Conservation (phyloP, 768 basidiomycete genomes). For the Lentinula aciculospora region DNA sequence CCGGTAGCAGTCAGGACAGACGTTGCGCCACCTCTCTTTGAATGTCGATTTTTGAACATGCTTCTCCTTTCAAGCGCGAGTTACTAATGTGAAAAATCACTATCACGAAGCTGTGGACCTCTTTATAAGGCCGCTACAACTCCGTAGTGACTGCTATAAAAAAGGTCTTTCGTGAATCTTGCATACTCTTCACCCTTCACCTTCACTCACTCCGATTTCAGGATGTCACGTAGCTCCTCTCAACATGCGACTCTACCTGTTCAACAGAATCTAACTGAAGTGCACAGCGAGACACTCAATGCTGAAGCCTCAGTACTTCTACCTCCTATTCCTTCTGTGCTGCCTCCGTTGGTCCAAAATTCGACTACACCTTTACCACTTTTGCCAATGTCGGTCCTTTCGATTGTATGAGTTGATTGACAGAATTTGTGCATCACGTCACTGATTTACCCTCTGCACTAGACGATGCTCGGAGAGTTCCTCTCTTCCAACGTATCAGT, state of each 20-base stretch:
- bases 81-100: too few species aligned
- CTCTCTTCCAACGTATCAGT: slow-evolving; percentile 88
- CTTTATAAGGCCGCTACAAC: too few species aligned
- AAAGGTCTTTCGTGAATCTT: too few species aligned
- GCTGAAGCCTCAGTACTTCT: slow-evolving; percentile 28
- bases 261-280: background rate
- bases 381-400: slow-evolving; percentile 87
- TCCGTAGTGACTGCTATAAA: too few species aligned
- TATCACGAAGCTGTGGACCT: too few species aligned
- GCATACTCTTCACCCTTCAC: too few species aligned
- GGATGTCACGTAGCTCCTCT: background rate
- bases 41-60: too few species aligned
- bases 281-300: background rate
- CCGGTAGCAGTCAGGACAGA: too few species aligned
- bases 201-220: too few species aligned
- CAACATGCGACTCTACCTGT: background rate
- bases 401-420: slow-evolving; percentile 52
- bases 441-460: slow-evolving; percentile 4
- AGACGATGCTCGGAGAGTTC: slow-evolving; percentile 96
- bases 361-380: slow-evolving; percentile 78
- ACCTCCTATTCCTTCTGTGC: slow-evolving; percentile 73
- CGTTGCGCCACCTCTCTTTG: too few species aligned
- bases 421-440: background rate
- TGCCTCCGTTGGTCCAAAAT: slow-evolving; percentile 51
- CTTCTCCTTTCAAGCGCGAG: too few species aligned